Evolutionary conservation across 495 filamentous ascomycete species (phyloP).

Genomic region (Aspergillus sparsus): DNA sequence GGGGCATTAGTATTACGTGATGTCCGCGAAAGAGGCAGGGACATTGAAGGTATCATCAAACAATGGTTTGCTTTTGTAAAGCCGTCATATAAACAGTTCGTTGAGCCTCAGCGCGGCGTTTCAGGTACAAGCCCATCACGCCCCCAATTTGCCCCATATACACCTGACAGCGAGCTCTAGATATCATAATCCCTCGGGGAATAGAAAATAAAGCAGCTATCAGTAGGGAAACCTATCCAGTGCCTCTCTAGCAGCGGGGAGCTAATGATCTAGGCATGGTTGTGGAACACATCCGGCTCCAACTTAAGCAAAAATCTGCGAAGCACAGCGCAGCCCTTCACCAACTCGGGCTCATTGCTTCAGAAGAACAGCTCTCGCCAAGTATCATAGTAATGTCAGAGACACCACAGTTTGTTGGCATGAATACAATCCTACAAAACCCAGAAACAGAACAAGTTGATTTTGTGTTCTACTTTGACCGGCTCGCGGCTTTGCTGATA

Average conservation of each 20-base stretch:
- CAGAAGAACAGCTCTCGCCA: slow-evolving; percentile 68
- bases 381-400: slow-evolving; percentile 71
- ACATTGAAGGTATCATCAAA: slow-evolving; percentile 93
- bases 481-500: slow-evolving; percentile 77
- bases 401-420: slow-evolving; percentile 76
- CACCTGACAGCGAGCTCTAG: slow-evolving; percentile 43
- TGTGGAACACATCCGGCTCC: slow-evolving; percentile 81
- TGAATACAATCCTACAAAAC: slow-evolving; percentile 88
- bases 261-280: slow-evolving; percentile 70
- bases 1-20: slow-evolving; percentile 72
- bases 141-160: background rate
- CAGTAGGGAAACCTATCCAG: slow-evolving; percentile 48
- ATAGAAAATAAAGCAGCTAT: slow-evolving; percentile 94
- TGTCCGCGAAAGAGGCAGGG: slow-evolving; percentile 78
- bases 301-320: slow-evolving; percentile 79
- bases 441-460: slow-evolving; percentile 79
- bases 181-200: slow-evolving; percentile 92
- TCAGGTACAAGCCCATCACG: slow-evolving; percentile 54
- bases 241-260: slow-evolving; percentile 1
- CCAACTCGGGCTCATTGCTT: slow-evolving; percentile 66
- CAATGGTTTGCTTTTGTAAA: slow-evolving; percentile 97
- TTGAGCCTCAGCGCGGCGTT: slow-evolving; percentile 84
- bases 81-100: slow-evolving; percentile 87
- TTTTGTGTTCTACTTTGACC: slow-evolving; percentile 96
- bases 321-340: slow-evolving; percentile 75